Evolutionary conservation across 352 stramenopile genomes (phyloP), one percentile per base, ranked within the genome.

Genomic region (Globisporangium canariense): DNA sequence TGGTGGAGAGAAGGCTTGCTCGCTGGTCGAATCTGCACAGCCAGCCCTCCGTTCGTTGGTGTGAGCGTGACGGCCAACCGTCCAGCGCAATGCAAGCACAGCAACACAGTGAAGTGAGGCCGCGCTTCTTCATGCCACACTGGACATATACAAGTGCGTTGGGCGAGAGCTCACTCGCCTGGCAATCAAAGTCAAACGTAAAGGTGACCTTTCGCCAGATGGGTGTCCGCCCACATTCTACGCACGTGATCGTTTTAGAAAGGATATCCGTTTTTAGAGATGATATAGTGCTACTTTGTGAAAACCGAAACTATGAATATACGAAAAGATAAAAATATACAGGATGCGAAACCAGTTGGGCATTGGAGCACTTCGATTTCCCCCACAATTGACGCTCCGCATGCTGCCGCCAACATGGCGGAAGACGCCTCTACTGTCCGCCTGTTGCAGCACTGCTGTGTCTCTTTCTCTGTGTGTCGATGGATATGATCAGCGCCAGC

Each of bases 201-300:
- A 58, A 58, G 51, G 51, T 58, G 51, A 43, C 18, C 16, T 58
- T 58, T 58, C 30, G 9, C 51, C 51, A 58, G 30, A 16, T 58
- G 51, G 51, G 11, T 20, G 6, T 5, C 3, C 40, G 51, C 18
- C 51, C 30, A 3, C 30, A 43, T 40, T 43, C 38, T 58, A 58
- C 5, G 4, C 36, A 41, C 5, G 30, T 10, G 22, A 57, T 57
- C 51, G 8, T 1, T 41, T 57, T 57, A 7, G 16, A 25, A n/a
- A 41, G 51, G 51, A 3, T 20, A 57, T 28, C 41, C 14, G 9
- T 57, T 41, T 57, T 40, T n/a, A 52, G 2, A 34, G 9, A 16
- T 34, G 0, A 18, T 18, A 53, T 16, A 34, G 32, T 8, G 3
- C 5, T 28, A 20, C 4, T n/a, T n/a, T n/a, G 16, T 9, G 14